These are phyloP conservation scores for Tetracladium setigerum DNA, from an alignment of 495 filamentous ascomycete species.

Conservation along the genomic window DNA sequence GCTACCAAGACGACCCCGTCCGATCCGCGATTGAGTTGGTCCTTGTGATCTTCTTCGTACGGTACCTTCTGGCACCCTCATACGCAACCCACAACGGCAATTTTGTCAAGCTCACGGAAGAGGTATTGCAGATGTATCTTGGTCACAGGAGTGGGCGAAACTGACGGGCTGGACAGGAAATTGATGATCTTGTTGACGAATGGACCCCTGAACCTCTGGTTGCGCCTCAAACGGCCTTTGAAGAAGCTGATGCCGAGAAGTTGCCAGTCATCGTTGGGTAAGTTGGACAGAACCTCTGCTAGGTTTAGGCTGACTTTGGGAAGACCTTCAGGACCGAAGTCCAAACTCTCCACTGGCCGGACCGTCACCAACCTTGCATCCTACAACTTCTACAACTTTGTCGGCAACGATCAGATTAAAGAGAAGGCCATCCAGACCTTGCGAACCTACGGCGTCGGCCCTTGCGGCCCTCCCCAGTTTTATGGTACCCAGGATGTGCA, in stretches of 20 bases:
- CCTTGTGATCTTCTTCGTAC: constrained; percentile 89
- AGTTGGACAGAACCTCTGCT: constrained; percentile 6
- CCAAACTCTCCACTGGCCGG: constrained; percentile 80
- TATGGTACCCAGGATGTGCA: constrained; percentile 99
- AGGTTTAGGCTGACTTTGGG: constrained; percentile 2
- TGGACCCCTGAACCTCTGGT: constrained; percentile 95
- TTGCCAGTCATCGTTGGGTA: constrained; percentile 84
- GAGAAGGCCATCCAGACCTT: constrained; percentile 91
- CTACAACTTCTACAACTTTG: constrained; percentile 96
- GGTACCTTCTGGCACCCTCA: constrained; percentile 83
- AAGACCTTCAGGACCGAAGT: constrained; percentile 84
- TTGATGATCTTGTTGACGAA: constrained; percentile 94
- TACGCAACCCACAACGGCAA: constrained; percentile 85
- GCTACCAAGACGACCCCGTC: constrained; percentile 95
- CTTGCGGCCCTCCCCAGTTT: constrained; percentile 93
- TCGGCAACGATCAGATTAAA: constrained; percentile 82
- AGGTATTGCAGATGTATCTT: constrained; percentile 36
- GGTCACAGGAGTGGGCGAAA: not conserved
- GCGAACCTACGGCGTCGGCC: constrained; percentile 90
- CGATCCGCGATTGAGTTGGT: constrained; percentile 90
- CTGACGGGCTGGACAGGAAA: constrained; percentile 49
- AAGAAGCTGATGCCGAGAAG: constrained; percentile 78
- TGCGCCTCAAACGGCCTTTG: constrained; percentile 56
- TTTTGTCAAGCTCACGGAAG: constrained; percentile 80
- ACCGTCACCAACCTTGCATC: constrained; percentile 88